Evolutionary conservation across 1,284 basidiomycete genomes (phyloP), one percentile per base, ranked within the genome.

Genomic region (Leccinum subatratum): DNA sequence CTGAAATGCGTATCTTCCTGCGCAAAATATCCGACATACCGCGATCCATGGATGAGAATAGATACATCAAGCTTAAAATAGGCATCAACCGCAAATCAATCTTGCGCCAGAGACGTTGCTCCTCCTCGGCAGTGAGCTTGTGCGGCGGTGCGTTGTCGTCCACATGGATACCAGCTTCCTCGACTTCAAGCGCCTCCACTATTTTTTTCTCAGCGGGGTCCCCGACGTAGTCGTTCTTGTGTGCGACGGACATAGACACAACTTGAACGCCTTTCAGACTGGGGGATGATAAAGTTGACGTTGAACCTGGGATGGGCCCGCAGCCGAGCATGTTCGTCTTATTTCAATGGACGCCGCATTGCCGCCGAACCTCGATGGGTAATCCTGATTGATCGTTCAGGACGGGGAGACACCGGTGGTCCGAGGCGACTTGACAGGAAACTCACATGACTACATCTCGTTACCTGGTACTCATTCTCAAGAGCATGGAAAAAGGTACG

Each of bases 81-180:
- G 89, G 88, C 83, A 90, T 83, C 48, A 90, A 78, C 64, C 85
- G 78, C 39, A 81, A 25, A 70, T 91, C 89, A 25, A 91, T 80
- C 77, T 90, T 91, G 68, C 83, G 79, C 81, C 86, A 91, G 58
- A 91, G 74, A 66, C 74, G 81, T 67, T 76, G 79, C 75, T 89
- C 86, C 68, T 89, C 77, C 68, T 83, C 84, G 0, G 61, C 60
- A 3, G 64, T 69, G 51, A 74, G 66, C 16, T 11, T n/a, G 59
- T 6, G 25, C 32, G 60, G 1, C 65, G 72, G 57, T 18, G 62
- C 56, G 0, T 65, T 69, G 11, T 61, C 60, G 6, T 54, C 51
- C 3, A n/a, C 16, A 7, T 42, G 34, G n/a, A 11, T 30, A 30
- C 57, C 28, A 28, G 25, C 57, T 58, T 58, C 28, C 57, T 58